Evolutionary conservation across 805 yeast genomes (phyloP), one percentile per base, ranked within the genome.

Genomic region (Wickerhamiella shivajii): DNA sequence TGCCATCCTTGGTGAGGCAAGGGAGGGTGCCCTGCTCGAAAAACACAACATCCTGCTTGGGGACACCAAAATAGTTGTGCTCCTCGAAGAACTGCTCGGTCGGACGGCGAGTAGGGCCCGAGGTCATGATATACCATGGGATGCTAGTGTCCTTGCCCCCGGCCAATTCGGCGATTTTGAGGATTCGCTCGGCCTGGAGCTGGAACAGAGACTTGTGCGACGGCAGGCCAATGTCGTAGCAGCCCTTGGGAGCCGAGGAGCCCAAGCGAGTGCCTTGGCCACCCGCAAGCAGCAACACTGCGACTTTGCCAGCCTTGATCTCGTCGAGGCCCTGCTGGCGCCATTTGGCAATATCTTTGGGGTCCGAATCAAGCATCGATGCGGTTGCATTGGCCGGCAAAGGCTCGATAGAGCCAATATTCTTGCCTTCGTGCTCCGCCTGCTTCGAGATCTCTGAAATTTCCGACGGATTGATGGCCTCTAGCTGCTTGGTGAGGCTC

Each of bases 211-310:
- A 71, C 53, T 81, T 81, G 21, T 66, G 64, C 2, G 93, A 79
- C 1, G 95, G 94, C 31, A 90, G 66, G 0, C 77, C 77, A 40
- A 90, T 75, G 52, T 87, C 71, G 52, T 71, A 90, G 56, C 96
- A 87, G 1, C 99, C 99, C 56, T 90, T 90, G 23, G 99, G 99
- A 17, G 62, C 71, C 3, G 73, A 60, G 1, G 94, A 83, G 1
- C 98, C 98, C 35, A 90, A 63, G 41, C 99, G 67, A 6, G 96
- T 79, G 20, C 99, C 99, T 56, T 90, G 98, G 31, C 99, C 99
- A 37, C 99, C 99, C 9, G 99, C 96, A 79, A 90, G 77, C 33
- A 90, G 63, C 27, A 90, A 64, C 4, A 90, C 87, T 21, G 83
- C 98, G 16, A 87, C 97, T 48, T 77, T 70, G 42, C 76, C 76